Evolutionary conservation across 2,329 filamentous ascomycete genomes (phyloP).

Genomic region (Exophiala aquamarina): DNA sequence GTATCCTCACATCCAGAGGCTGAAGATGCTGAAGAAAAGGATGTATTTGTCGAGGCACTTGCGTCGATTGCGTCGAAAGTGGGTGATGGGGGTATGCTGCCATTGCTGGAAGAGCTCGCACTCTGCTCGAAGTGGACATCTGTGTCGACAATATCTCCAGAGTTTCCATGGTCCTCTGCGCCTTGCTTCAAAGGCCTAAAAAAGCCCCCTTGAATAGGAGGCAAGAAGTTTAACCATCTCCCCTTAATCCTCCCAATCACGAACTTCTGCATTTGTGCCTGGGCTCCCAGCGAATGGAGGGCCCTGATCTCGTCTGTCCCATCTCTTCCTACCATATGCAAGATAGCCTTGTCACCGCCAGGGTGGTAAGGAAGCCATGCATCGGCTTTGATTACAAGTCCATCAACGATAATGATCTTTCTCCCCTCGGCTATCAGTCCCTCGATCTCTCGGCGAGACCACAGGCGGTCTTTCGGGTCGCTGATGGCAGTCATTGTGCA

Average conservation of each 20-base stretch:
- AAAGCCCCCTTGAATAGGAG: slow-evolving; percentile 85
- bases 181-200: slow-evolving; percentile 50
- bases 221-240: slow-evolving; percentile 81
- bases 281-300: slow-evolving; percentile 78
- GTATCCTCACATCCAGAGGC: slow-evolving; percentile 41
- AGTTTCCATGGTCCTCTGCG: slow-evolving; percentile 37
- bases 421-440: slow-evolving; percentile 78
- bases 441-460: slow-evolving; percentile 70
- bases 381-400: slow-evolving; percentile 81
- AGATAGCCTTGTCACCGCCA: slow-evolving; percentile 85
- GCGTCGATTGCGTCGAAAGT: slow-evolving; percentile 62
- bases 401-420: slow-evolving; percentile 76
- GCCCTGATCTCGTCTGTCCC: slow-evolving; percentile 91
- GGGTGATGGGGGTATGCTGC: slow-evolving; percentile 59
- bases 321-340: slow-evolving; percentile 91
- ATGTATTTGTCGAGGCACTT: slow-evolving; percentile 10
- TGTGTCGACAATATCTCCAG: slow-evolving; percentile 39
- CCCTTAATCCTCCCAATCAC: slow-evolving; percentile 81
- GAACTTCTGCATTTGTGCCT: slow-evolving; percentile 74
- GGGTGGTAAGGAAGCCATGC: slow-evolving; percentile 88
- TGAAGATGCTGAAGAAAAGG: slow-evolving; percentile 59
- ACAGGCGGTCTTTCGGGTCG: slow-evolving; percentile 47
- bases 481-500: too few relatives aligned
- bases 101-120: slow-evolving; percentile 25
- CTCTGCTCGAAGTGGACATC: slow-evolving; percentile 21